phyloP scores from a whole-genome alignment of 768 basidiomycete genomes.

The Termitomyces sp. region DNA sequence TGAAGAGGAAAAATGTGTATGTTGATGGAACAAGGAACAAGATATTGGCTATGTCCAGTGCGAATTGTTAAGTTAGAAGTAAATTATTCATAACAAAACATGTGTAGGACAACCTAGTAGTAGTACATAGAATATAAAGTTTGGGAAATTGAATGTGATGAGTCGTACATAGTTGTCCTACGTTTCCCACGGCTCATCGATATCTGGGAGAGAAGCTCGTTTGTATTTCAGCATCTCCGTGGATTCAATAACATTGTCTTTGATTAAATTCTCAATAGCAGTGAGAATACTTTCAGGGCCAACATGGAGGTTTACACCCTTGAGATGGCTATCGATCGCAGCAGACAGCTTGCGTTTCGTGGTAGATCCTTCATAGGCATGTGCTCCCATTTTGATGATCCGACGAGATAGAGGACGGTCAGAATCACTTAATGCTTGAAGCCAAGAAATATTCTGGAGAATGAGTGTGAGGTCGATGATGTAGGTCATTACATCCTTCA shows the following conservation, averaged over 20 bases:
- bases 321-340: slow-evolving; percentile 9
- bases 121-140: no score
- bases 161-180: not conserved
- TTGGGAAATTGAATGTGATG: no score
- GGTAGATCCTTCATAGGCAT: slow-evolving; percentile 8
- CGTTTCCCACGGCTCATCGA: not conserved
- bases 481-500: slow-evolving; percentile 17
- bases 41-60: not conserved
- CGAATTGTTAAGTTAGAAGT: no score
- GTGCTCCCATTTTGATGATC: slow-evolving; percentile 10
- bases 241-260: not conserved
- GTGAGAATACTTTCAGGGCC: slow-evolving; percentile 11
- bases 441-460: slow-evolving; percentile 18
- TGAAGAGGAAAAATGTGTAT: not conserved
- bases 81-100: no score
- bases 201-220: not conserved
- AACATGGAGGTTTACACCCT: slow-evolving; percentile 3
- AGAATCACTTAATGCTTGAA: not conserved
- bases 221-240: not conserved
- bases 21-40: not conserved
- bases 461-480: slow-evolving; percentile 19
- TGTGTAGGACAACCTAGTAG: no score
- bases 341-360: slow-evolving; percentile 6
- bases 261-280: not conserved
- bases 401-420: slow-evolving; percentile 7